A percentile compares a stretch with the other conserved stretches of the same genome.
Evolutionary conservation across 768 basidiomycete species (phyloP).

Genomic region (Podaxis pistillaris): DNA sequence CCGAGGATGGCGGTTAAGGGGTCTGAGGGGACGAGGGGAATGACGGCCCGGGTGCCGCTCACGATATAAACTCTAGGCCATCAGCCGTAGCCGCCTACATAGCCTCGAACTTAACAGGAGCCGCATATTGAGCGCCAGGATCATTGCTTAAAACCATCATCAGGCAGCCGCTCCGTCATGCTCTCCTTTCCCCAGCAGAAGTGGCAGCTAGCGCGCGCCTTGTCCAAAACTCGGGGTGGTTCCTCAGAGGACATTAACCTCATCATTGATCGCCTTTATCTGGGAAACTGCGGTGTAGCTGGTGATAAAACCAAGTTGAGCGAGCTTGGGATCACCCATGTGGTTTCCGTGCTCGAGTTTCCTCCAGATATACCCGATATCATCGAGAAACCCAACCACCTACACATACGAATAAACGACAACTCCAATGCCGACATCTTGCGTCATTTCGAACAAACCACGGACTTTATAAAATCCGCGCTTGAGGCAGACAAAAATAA

Average conservation of each 20-base stretch:
- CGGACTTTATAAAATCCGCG: slow-evolving; percentile 33
- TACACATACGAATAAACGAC: slow-evolving; percentile 49
- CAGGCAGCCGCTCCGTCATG: slow-evolving; percentile 21
- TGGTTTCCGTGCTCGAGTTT: slow-evolving; percentile 63
- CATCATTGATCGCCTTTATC: slow-evolving; percentile 52
- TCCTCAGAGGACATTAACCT: slow-evolving; percentile 30
- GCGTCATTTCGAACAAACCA: slow-evolving; percentile 33
- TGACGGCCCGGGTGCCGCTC: too few relatives aligned
- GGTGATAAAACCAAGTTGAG: slow-evolving; percentile 42
- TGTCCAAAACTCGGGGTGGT: slow-evolving; percentile 7
- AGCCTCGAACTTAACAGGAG: not conserved
- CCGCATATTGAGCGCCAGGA: not conserved
- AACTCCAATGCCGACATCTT: slow-evolving; percentile 29
- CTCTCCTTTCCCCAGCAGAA: slow-evolving; percentile 32
- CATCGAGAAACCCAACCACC: slow-evolving; percentile 36
- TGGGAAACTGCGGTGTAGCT: slow-evolving; percentile 64
- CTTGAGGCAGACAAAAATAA: slow-evolving; percentile 33
- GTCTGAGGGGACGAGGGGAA: too few relatives aligned
- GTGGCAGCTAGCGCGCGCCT: slow-evolving; percentile 25
- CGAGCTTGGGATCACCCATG: slow-evolving; percentile 68
- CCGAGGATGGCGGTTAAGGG: not conserved
- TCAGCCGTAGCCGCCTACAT: not conserved
- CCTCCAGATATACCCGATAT: slow-evolving; percentile 42
- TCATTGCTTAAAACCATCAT: not conserved
- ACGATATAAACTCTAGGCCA: too few relatives aligned